Evolutionary conservation across 1,139 yeast genomes (phyloP).

Genomic region (Hemisphaericaspora xylanilytica): DNA sequence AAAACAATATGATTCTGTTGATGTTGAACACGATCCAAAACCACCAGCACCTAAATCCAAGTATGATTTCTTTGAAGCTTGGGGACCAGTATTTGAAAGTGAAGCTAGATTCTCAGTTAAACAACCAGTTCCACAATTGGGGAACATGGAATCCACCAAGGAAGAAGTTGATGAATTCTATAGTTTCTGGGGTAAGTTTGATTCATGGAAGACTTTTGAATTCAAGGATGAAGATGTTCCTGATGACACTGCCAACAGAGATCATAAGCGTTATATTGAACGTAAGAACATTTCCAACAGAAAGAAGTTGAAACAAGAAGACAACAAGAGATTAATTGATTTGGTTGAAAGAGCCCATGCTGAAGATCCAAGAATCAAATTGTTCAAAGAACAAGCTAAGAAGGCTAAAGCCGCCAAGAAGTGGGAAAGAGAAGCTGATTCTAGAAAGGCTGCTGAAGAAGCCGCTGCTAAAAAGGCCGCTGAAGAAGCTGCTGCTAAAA

Average conservation of each 20-base stretch:
- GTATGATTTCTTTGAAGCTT: constrained; percentile 84
- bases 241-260: constrained; percentile 98
- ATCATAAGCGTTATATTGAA: constrained; percentile 97
- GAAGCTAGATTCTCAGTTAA: constrained; percentile 91
- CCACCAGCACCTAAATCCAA: constrained; percentile 66
- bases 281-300: constrained; percentile 96
- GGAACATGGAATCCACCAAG: constrained; percentile 65
- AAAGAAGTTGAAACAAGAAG: constrained; percentile 97
- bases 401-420: constrained; percentile 91
- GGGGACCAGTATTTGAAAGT: constrained; percentile 88
- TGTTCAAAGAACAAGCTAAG: constrained; percentile 92
- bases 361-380: constrained; percentile 93
- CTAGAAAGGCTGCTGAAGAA: constrained; percentile 92
- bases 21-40: constrained; percentile 76
- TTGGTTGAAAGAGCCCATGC: constrained; percentile 83
- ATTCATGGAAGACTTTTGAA: constrained; percentile 98
- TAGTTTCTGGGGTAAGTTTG: constrained; percentile 90
- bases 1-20: constrained; percentile 94
- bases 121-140: constrained; percentile 84
- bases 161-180: constrained; percentile 88
- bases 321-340: constrained; percentile 84
- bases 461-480: constrained; percentile 80
- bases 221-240: constrained; percentile 99
- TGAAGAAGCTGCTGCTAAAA: constrained; percentile 71
- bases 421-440: constrained; percentile 98